Conservation (phyloP, 345 rosid genomes). For the Salix brachista region DNA sequence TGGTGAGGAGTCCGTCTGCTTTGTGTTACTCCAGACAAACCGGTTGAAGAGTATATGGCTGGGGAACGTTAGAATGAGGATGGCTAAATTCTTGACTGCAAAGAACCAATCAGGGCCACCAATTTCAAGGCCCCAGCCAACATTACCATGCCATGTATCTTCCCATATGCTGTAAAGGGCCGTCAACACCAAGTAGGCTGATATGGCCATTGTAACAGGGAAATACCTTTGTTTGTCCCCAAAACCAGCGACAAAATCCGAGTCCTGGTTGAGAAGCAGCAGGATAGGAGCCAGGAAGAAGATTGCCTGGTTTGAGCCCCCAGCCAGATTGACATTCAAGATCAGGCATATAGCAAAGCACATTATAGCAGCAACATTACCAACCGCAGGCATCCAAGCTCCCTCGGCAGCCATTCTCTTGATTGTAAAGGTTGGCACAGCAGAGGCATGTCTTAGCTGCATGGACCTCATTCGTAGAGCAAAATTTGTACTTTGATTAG, state of each 20-base stretch:
- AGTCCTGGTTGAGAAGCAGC: conserved; percentile 95
- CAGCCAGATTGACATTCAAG: conserved; percentile 71
- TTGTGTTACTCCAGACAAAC: conserved; percentile 81
- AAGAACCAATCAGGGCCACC: conserved; percentile 97
- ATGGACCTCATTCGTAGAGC: conserved; percentile 83
- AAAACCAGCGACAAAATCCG: conserved; percentile 90
- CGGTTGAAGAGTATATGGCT: conserved; percentile 88
- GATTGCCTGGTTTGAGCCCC: conserved; percentile 92
- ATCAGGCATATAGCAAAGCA: conserved; percentile 96
- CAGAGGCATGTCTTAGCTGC: conserved; percentile 81
- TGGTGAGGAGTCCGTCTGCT: conserved; percentile 57
- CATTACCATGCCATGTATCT: conserved; percentile 84
- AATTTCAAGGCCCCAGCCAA: conserved; percentile 84
- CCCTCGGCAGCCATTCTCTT: conserved; percentile 95
- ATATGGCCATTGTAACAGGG: conserved; percentile 75
- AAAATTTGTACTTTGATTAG: conserved; percentile 53
- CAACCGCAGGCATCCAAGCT: conserved; percentile 99
- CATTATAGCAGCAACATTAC: conserved; percentile 88
- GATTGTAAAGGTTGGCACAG: conserved; percentile 68
- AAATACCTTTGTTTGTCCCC: conserved; percentile 98
- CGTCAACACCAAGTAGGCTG: conserved; percentile 69
- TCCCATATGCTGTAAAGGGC: conserved; percentile 70
- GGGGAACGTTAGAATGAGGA: conserved; percentile 79
- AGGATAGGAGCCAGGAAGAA: conserved; percentile 94
- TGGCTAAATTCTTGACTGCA: conserved; percentile 83